Conservation (phyloP, 305 asterid genomes). For the Rubia peregrina region DNA sequence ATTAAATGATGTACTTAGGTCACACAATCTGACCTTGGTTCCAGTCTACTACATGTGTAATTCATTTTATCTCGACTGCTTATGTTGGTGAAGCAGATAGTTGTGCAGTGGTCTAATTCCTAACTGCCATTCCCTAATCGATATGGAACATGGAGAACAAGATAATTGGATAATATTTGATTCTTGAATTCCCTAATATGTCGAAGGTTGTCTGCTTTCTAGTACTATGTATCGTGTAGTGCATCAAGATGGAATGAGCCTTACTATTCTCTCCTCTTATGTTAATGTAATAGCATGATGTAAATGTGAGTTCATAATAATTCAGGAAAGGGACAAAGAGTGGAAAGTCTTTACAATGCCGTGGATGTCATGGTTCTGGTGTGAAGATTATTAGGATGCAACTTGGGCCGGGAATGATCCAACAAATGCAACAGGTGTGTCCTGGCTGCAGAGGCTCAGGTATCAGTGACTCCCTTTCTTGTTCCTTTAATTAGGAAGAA, state of each 20-base stretch:
- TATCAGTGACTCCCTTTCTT: slow-evolving; percentile 5
- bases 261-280: background rate
- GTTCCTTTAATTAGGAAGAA: background rate
- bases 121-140: background rate
- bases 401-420: slow-evolving; percentile 46
- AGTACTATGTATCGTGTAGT: background rate
- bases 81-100: background rate
- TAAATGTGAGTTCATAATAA: background rate
- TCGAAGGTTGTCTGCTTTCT: background rate
- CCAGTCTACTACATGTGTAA: too few relatives aligned
- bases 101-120: background rate
- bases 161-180: background rate
- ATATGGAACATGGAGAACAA: background rate
- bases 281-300: background rate
- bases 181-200: background rate
- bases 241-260: background rate
- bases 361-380: slow-evolving; percentile 52
- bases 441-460: slow-evolving; percentile 48
- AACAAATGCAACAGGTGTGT: slow-evolving; percentile 46
- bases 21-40: too few relatives aligned
- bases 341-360: slow-evolving; percentile 35
- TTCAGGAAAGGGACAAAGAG: slow-evolving; percentile 53
- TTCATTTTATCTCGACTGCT: background rate
- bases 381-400: slow-evolving; percentile 29
- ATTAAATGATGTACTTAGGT: too few relatives aligned